Evolutionary conservation across 2,329 filamentous ascomycete genomes (phyloP), one percentile per base, ranked within the genome.

Genomic region (Knoxdaviesia capensis): DNA sequence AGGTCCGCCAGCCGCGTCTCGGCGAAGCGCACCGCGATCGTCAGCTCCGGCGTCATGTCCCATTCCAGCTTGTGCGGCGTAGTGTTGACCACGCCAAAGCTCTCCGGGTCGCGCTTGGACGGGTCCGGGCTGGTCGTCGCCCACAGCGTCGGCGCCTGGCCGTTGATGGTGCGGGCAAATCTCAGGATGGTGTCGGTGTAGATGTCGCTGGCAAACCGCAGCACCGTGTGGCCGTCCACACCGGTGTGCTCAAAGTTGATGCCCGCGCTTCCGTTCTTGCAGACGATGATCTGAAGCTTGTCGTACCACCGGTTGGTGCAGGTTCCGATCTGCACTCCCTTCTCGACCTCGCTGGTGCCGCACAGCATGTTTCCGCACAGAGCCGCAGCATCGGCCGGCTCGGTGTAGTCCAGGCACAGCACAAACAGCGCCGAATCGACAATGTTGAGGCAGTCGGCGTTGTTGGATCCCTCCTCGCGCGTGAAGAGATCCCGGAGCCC

Each of bases 171-270:
- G 44, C 83, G 78, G 4, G 90, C 90, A 54, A 94, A 96, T 7
- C 90, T 80, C 34, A 98, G 74, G 49, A 98, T 96, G 2, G 90
- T 98, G 57, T 98, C 90, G 0, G 90, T 96, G 59, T 94, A 98
- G 10, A 98, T 68, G 52, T 98, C 90, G 47, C 86, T 94, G 10
- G 90, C 90, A 52, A 98, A 96, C 5, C 90, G 80, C 42, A 98
- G 71, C 28, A 98, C 90, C 0, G 90, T 98, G 56, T 98, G 90
- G 1, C 90, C 90, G 53, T 98, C 90, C 5, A 98, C 88, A 49
- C 90, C 90, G 1, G 90, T 98, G 54, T 98, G 90, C 58, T 98
- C 90, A 53, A 98, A 96, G 62, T 98, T 98, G 73, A 98, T 96
- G 5, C 90, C 90, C 0, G 90, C 90, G 54, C 85, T 94, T 44